Base-by-base conservation (phyloP, 2,329 filamentous ascomycete genomes). In the Aaosphaeria arxii region DNA sequence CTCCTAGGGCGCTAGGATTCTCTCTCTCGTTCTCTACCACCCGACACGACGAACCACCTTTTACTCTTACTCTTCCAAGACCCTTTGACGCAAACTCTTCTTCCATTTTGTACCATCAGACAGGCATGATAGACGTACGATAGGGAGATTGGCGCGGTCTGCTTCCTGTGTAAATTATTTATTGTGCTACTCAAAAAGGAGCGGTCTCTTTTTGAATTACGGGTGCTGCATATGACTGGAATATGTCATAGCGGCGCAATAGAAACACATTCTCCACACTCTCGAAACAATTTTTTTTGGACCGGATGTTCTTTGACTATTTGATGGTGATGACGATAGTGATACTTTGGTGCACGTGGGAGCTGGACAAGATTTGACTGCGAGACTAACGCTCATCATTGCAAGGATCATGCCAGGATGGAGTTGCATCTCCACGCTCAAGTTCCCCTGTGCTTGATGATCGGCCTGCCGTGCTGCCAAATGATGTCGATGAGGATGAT, bases 91-190 rank as follows among this genome's bases (percentile, higher is more conserved):
- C 17, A 24, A 24, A 24, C 17, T 24, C 17, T 24, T 51, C 46
- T 45, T 55, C 53, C 51, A 53, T 40, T 59, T 55, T 70, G 66
- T 71, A 71, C 56, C 61, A 70, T 59, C 58, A 69, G 46, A 43
- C 50, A 52, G 51, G 54, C 57, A 64, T 63, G 64, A 69, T 71
- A 70, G 67, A 71, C 67, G 66, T 69, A 70, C 57, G 63, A 68
- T 59, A 60, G 61, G 60, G 64, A 55, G 56, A 55, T 48, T 49
- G 51, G 51, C 50, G 58, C 52, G 33, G 53, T 55, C 52, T 51
- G 56, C 44, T 56, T 56, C 53, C 52, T 54, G 47, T 70, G 63
- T 69, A 69, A 61, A 61, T 60, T 66, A 67, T 61, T 55, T 64
- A 63, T 59, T 58, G 59, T 64, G 62, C 66, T 63, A 53, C 54